A percentile compares a stretch with the other conserved stretches of the same genome.
Conservation (phyloP, 2,329 filamentous ascomycete genomes). For the Aspergillaceae sp. region DNA sequence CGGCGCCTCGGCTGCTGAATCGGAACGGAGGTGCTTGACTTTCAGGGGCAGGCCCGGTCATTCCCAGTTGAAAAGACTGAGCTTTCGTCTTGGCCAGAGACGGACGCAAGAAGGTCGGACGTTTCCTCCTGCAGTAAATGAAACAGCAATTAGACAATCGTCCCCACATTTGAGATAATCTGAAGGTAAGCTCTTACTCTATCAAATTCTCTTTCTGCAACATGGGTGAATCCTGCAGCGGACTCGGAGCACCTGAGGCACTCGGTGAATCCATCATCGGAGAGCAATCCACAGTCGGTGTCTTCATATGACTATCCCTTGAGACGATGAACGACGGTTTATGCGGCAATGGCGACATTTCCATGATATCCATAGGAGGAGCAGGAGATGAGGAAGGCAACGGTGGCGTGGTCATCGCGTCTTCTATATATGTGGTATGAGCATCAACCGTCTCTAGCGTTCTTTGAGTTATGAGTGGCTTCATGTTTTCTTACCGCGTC, state of each 20-base stretch:
- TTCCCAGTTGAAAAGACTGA: slow-evolving; percentile 58
- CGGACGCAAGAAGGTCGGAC: slow-evolving; percentile 62
- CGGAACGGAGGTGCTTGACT: slow-evolving; percentile 63
- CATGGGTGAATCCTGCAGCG: slow-evolving; percentile 32
- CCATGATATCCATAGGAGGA: slow-evolving; percentile 68
- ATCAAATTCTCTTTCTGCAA: slow-evolving; percentile 17
- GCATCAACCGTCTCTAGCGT: background rate
- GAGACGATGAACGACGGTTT: slow-evolving; percentile 60
- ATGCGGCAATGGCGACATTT: slow-evolving; percentile 86
- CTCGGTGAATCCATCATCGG: slow-evolving; percentile 32
- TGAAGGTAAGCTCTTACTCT: slow-evolving; percentile 25
- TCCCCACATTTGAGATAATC: background rate
- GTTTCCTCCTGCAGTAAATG: slow-evolving; percentile 49
- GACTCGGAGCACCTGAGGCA: slow-evolving; percentile 30
- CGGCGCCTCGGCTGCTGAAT: slow-evolving; percentile 51
- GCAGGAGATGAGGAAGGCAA: slow-evolving; percentile 76
- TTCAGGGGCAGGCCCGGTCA: slow-evolving; percentile 54
- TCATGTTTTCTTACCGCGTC: slow-evolving; percentile 44
- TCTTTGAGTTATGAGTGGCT: no score
- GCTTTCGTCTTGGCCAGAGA: slow-evolving; percentile 67
- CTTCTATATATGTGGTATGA: slow-evolving; percentile 41
- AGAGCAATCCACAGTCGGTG: slow-evolving; percentile 57
- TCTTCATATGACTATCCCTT: slow-evolving; percentile 57
- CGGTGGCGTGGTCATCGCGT: slow-evolving; percentile 74
- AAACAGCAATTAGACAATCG: slow-evolving; percentile 11